A percentile compares a stretch with the other conserved stretches of the same genome.
Conservation (phyloP, 768 basidiomycete species). For the Macrolepiota albuminosa region DNA sequence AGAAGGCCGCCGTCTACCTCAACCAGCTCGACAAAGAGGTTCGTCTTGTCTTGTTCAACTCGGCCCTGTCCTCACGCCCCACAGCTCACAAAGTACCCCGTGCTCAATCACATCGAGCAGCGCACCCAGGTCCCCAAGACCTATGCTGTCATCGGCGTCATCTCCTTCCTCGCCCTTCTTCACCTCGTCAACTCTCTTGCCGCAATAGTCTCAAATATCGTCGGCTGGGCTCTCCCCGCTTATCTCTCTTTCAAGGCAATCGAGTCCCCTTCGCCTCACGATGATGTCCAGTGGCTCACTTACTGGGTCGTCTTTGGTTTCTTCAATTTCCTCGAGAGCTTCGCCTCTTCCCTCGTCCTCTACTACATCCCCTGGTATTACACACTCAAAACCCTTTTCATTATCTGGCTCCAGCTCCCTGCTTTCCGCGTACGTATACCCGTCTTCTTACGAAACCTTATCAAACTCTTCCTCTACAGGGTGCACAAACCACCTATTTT, state of each 20-base stretch:
- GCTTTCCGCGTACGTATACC: constrained; percentile 66
- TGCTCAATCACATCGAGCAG: constrained; percentile 79
- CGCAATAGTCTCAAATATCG: constrained; percentile 86
- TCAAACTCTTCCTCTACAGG: constrained; percentile 38
- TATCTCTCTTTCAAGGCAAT: constrained; percentile 95
- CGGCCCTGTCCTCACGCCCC: constrained; percentile 8
- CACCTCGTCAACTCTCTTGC: constrained; percentile 91
- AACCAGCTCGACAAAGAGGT: constrained; percentile 97
- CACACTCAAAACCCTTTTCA: constrained; percentile 86
- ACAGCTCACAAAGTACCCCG: constrained; percentile 82
- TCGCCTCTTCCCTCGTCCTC: constrained; percentile 78
- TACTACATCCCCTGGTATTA: constrained; percentile 96
- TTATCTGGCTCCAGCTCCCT: constrained; percentile 89
- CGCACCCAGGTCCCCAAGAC: constrained; percentile 93
- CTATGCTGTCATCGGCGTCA: constrained; percentile 75
- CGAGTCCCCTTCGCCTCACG: constrained; percentile 75
- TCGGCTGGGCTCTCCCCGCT: constrained; percentile 93
- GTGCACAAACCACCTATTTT: constrained; percentile 80
- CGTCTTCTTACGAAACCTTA: constrained; percentile 14
- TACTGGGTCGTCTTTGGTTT: constrained; percentile 97
- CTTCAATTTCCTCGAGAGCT: constrained; percentile 88
- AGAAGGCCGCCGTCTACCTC: constrained; percentile 77
- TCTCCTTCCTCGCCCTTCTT: constrained; percentile 62
- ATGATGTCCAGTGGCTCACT: constrained; percentile 94
- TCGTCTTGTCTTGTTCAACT: constrained; percentile 17